phyloP scores from a whole-genome alignment of 345 rosid species.

The Clausena lansium region DNA sequence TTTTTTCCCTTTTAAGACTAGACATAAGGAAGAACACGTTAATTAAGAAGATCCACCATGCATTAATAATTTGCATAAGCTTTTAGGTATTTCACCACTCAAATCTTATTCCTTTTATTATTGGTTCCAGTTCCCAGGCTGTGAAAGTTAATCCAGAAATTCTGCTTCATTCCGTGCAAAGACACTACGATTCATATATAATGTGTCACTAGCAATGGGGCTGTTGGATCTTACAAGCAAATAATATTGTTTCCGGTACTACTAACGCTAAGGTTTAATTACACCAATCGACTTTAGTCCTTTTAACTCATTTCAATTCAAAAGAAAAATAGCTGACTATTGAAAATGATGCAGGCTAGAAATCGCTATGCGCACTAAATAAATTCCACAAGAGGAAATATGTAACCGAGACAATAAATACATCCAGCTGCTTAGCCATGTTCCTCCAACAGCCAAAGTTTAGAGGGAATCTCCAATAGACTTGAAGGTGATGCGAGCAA shows the following conservation, averaged over 20 bases:
- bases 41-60: not conserved
- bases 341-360: conserved; percentile 1
- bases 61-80: not conserved
- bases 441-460: not conserved
- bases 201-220: not conserved
- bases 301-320: not conserved
- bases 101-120: not conserved
- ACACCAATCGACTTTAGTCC: not conserved
- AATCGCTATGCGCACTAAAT: not conserved
- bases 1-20: not conserved
- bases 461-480: not conserved
- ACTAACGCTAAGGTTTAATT: not conserved
- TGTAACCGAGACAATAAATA: not conserved
- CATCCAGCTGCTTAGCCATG: not conserved
- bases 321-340: not conserved
- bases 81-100: not conserved
- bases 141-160: not conserved
- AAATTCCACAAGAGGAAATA: not conserved
- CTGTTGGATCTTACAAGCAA: not conserved
- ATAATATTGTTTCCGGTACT: not conserved
- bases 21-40: not conserved
- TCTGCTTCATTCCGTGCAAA: not conserved
- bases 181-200: not conserved
- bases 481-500: not conserved
- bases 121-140: not conserved